phyloP scores from a whole-genome alignment of 768 basidiomycete species.

The Serendipita sp. region DNA sequence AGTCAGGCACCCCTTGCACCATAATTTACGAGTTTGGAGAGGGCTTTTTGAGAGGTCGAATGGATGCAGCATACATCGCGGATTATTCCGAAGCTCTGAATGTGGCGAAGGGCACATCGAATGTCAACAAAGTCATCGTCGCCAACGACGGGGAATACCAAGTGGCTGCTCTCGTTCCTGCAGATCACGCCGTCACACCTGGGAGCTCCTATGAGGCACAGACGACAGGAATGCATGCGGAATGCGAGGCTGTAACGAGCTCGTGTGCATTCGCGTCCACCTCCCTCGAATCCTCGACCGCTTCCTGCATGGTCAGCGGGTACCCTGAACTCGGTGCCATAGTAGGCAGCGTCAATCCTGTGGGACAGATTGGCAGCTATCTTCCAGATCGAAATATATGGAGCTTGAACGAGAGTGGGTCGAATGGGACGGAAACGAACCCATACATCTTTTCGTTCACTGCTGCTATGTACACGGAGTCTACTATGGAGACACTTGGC shows the following conservation, averaged over 20 bases:
- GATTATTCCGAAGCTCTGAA: background rate
- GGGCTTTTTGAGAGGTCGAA: background rate
- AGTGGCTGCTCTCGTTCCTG: conserved; percentile 2
- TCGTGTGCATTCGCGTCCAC: background rate
- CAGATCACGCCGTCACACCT: background rate
- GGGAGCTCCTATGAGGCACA: background rate
- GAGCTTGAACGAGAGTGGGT: background rate
- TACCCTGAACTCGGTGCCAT: background rate
- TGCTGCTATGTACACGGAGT: background rate
- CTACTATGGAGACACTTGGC: background rate
- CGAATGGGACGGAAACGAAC: background rate
- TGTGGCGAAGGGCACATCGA: background rate
- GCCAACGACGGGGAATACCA: background rate
- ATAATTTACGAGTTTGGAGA: background rate
- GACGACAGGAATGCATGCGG: background rate
- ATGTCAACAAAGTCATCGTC: background rate
- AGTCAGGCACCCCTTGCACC: background rate
- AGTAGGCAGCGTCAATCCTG: background rate
- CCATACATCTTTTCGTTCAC: background rate
- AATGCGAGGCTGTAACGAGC: background rate
- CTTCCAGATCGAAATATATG: background rate
- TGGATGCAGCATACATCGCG: background rate
- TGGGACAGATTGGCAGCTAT: background rate
- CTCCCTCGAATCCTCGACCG: too few species aligned
- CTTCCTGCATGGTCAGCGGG: background rate